Evolutionary conservation across 1,284 basidiomycete species (phyloP).

Genomic region (Xerocomus nothofagi): DNA sequence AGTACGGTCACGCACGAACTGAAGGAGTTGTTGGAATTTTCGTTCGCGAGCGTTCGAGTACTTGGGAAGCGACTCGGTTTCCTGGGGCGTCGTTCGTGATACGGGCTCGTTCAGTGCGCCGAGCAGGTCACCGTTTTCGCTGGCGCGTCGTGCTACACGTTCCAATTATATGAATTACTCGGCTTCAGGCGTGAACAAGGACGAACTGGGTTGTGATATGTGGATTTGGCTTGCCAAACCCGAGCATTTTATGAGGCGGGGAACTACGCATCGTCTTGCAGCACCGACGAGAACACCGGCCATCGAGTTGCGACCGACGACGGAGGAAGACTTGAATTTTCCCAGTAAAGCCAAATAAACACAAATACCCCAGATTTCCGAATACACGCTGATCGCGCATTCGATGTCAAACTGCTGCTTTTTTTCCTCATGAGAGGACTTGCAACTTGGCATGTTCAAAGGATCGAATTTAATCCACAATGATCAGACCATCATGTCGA

Average conservation of each 20-base stretch:
- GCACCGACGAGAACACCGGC: slow-evolving; percentile 11
- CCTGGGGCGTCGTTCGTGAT: not conserved
- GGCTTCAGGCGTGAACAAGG: not conserved
- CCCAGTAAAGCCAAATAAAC: slow-evolving; percentile 16
- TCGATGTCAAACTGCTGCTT: too few relatives aligned
- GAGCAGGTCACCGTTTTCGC: slow-evolving; percentile 11
- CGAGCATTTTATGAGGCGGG: slow-evolving; percentile 4
- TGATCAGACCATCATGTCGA: not conserved
- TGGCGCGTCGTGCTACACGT: slow-evolving; percentile 18
- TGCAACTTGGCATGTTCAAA: not conserved
- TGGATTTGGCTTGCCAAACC: slow-evolving; percentile 19
- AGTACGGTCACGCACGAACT: slow-evolving; percentile 34
- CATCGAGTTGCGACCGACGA: slow-evolving; percentile 11
- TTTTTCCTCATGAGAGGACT: too few relatives aligned
- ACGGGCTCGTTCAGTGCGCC: slow-evolving; percentile 3
- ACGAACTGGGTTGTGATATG: slow-evolving; percentile 21
- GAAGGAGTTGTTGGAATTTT: slow-evolving; percentile 24
- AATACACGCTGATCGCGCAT: not conserved
- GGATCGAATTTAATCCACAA: not conserved
- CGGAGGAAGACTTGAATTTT: not conserved
- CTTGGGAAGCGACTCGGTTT: not conserved
- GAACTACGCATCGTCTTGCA: slow-evolving; percentile 10
- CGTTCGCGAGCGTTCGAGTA: slow-evolving; percentile 17
- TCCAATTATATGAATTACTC: slow-evolving; percentile 5
- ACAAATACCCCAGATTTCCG: slow-evolving; percentile 13